Evolutionary conservation across 176 grass and related monocot species (phyloP).

Genomic region (Microstegium vimineum): DNA sequence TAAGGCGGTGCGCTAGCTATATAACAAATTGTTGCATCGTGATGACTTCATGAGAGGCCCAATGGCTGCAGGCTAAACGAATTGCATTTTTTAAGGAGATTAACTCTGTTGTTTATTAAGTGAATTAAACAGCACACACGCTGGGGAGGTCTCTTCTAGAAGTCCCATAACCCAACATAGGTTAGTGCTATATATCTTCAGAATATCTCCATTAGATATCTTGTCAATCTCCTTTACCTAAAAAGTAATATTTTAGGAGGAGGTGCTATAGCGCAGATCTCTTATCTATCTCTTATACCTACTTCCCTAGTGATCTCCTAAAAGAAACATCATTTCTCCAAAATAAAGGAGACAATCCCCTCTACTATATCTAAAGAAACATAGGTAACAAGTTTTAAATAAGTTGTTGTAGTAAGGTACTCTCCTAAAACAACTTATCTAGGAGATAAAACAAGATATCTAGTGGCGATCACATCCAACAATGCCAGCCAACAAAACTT

Average conservation of each 20-base stretch:
- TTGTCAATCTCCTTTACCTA: background rate
- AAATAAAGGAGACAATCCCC: background rate
- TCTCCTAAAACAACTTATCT: background rate
- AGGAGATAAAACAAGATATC: background rate
- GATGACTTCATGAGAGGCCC: no score
- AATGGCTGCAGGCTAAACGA: no score
- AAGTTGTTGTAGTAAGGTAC: background rate
- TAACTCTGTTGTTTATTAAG: background rate
- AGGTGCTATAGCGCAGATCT: background rate
- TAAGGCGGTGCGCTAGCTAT: background rate
- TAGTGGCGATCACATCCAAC: background rate
- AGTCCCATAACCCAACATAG: background rate
- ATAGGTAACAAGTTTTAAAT: background rate
- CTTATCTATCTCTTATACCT: background rate
- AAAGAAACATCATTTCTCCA: background rate
- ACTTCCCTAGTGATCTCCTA: background rate
- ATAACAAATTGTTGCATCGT: background rate
- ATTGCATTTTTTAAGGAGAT: background rate
- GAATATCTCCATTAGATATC: background rate
- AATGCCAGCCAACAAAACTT: background rate
- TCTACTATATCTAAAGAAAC: background rate
- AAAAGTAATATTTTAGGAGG: background rate
- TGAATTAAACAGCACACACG: background rate
- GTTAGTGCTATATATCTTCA: background rate
- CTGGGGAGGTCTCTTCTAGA: no score